A percentile compares a stretch with the other conserved stretches of the same genome.
These are phyloP conservation scores for Elsinoe perseae DNA, from an alignment of 2,329 filamentous ascomycete species.

Conservation along the genomic window DNA sequence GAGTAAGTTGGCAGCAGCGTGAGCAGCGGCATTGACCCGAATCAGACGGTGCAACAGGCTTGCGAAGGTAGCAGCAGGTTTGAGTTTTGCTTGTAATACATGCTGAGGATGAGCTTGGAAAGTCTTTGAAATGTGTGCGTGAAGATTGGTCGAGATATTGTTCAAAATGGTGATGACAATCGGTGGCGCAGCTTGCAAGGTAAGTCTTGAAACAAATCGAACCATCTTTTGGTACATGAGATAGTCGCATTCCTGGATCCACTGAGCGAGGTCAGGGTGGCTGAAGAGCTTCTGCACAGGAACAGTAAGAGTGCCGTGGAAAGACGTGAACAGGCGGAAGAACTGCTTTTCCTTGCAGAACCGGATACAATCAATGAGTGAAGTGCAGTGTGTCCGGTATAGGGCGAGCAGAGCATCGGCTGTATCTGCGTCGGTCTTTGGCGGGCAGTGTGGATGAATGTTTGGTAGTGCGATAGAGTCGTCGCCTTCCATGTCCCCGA, in stretches of 20 bases:
- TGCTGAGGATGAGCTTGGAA: slow-evolving; percentile 80
- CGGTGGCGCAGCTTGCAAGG: slow-evolving; percentile 83
- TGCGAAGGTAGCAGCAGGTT: slow-evolving; percentile 81
- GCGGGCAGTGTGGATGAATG: slow-evolving; percentile 72
- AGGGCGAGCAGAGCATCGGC: slow-evolving; percentile 78
- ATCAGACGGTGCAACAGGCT: slow-evolving; percentile 78
- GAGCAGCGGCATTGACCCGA: slow-evolving; percentile 85
- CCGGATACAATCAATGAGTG: slow-evolving; percentile 86
- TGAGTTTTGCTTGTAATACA: slow-evolving; percentile 77
- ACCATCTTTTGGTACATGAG: slow-evolving; percentile 97
- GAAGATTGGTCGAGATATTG: slow-evolving; percentile 74
- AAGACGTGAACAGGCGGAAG: slow-evolving; percentile 88
- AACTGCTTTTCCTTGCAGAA: slow-evolving; percentile 97
- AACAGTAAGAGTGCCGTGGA: slow-evolving; percentile 92
- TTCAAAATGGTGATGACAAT: slow-evolving; percentile 78
- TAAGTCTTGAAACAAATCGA: slow-evolving; percentile 78
- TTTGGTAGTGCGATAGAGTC: slow-evolving; percentile 74
- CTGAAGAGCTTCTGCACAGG: slow-evolving; percentile 89
- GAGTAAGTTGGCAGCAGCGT: slow-evolving; percentile 88
- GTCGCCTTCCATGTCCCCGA: slow-evolving; percentile 53
- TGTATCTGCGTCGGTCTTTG: slow-evolving; percentile 75
- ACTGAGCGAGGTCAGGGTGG: slow-evolving; percentile 70
- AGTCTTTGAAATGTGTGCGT: slow-evolving; percentile 72
- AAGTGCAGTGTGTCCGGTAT: slow-evolving; percentile 92
- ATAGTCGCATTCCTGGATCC: slow-evolving; percentile 95